Conservation (phyloP, 1,139 yeast genomes). For the Yamadazyma buinensis region DNA sequence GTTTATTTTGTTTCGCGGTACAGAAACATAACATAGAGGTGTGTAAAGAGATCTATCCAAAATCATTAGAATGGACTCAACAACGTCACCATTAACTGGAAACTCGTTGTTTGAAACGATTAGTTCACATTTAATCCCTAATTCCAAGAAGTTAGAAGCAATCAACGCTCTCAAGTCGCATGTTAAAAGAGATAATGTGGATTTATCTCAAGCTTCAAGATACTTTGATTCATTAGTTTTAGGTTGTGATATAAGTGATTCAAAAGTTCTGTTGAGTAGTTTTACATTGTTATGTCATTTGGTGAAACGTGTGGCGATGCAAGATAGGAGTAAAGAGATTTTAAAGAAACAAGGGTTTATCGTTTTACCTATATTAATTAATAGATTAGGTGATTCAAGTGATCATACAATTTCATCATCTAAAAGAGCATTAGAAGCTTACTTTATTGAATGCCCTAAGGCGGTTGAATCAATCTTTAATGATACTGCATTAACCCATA, state of each 20-base stretch:
- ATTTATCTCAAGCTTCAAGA: conserved; percentile 46
- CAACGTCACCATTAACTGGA: conserved; percentile 1
- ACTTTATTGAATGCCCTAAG: conserved; percentile 61
- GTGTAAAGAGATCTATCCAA: not conserved
- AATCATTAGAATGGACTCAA: not conserved
- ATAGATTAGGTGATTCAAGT: conserved; percentile 46
- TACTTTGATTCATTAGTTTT: conserved; percentile 56
- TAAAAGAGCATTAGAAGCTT: conserved; percentile 56
- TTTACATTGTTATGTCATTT: conserved; percentile 74
- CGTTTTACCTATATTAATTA: conserved; percentile 56
- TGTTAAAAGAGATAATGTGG: conserved; percentile 64
- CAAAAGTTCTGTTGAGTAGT: conserved; percentile 37
- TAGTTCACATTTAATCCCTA: conserved; percentile 16
- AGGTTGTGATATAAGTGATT: conserved; percentile 40
- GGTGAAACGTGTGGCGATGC: conserved; percentile 72
- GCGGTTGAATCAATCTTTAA: conserved; percentile 50
- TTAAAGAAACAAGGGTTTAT: conserved; percentile 47
- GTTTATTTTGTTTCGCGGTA: conserved; percentile 1
- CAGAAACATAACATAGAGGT: no score
- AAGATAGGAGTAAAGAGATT: conserved; percentile 43
- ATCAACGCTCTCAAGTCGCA: conserved; percentile 59
- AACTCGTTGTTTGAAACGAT: conserved; percentile 22
- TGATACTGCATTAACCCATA: conserved; percentile 49
- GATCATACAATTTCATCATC: conserved; percentile 44
- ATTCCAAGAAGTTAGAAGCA: conserved; percentile 29